Evolutionary conservation across 1,284 basidiomycete species (phyloP), one percentile per base, ranked within the genome.

Genomic region (Sporisorium scitamineum): DNA sequence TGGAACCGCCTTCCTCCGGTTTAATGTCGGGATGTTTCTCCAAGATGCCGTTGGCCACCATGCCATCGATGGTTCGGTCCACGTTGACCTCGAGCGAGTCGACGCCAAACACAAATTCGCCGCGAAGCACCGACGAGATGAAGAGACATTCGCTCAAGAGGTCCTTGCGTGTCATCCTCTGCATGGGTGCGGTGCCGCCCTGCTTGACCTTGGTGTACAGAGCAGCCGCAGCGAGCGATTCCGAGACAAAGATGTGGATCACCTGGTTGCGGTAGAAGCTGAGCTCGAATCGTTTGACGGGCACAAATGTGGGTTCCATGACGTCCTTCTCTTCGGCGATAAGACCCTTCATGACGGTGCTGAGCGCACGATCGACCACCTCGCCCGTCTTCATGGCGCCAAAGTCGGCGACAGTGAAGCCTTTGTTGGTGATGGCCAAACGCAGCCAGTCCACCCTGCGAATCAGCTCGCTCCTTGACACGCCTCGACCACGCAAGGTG

Each of bases 211-310:
- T 76, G 20, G 83, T 86, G 66, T 86, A 86, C 53, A 84, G 79
- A 7, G 84, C 78, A 7, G 71, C 77, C 7, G 71, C 74, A 5
- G 79, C 64, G 31, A 84, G 73, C 41, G 73, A 54, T 55, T 84
- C 83, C 26, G 71, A 71, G 14, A 83, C 82, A 51, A 83, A 84
- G 61, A 83, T 76, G 60, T 83, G 82, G 13, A 84, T 82, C 47
- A 83, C 79, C 70, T 86, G 85, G 56, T 86, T 86, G 42, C 85
- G 83, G 67, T 86, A 85, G 72, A 86, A 85, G 56, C 80, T 81
- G 20, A 86, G 80, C 63, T 86, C 85, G 71, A 86, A 86, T 9
- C 81, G 78, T 51, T 83, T 84, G 11, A 68, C 62, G 2, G 86
- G 84, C 45, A 80, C 77, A 61, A 80, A 83, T 0, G 86, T 86